A percentile compares a stretch with the other conserved stretches of the same genome.
Conservation (phyloP, 306 rosid genomes). For the Acmispon strigosus region DNA sequence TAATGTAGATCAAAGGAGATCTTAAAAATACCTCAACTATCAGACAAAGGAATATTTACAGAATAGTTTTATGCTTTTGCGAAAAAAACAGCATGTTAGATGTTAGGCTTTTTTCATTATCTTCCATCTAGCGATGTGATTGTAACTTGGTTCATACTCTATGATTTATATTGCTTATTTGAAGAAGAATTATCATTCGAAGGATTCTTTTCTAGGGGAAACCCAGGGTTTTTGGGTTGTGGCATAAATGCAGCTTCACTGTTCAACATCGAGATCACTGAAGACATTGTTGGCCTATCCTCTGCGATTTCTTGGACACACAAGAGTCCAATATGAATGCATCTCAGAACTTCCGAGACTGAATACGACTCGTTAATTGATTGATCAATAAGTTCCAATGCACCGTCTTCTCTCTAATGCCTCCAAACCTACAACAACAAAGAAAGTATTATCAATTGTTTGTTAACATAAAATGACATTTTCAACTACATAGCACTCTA, state of each 20-base stretch:
- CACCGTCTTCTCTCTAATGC: conserved; percentile 49
- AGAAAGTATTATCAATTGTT: no score
- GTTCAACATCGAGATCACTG: conserved; percentile 43
- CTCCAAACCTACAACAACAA: conserved; percentile 51
- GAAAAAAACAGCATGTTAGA: conserved; percentile 4
- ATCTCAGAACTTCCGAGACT: conserved; percentile 45
- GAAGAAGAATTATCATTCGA: conserved; percentile 37
- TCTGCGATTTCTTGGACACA: conserved; percentile 45
- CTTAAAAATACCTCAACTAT: conserved; percentile 18
- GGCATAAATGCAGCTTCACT: conserved; percentile 44
- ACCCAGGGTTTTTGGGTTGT: conserved; percentile 50
- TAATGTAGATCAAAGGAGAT: not conserved
- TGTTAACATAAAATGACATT: not conserved
- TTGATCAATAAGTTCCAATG: conserved; percentile 44
- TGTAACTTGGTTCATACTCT: conserved; percentile 48
- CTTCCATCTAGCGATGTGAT: conserved; percentile 35
- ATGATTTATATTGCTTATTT: conserved; percentile 38
- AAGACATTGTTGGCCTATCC: conserved; percentile 34
- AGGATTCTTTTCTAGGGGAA: conserved; percentile 31
- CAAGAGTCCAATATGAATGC: conserved; percentile 50
- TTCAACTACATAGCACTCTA: not conserved
- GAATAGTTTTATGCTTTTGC: not conserved
- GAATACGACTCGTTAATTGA: conserved; percentile 29
- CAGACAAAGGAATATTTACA: conserved; percentile 7
- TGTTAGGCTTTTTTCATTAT: no score